Conservation (phyloP, 345 rosid species). For the Limnanthes douglasii region DNA sequence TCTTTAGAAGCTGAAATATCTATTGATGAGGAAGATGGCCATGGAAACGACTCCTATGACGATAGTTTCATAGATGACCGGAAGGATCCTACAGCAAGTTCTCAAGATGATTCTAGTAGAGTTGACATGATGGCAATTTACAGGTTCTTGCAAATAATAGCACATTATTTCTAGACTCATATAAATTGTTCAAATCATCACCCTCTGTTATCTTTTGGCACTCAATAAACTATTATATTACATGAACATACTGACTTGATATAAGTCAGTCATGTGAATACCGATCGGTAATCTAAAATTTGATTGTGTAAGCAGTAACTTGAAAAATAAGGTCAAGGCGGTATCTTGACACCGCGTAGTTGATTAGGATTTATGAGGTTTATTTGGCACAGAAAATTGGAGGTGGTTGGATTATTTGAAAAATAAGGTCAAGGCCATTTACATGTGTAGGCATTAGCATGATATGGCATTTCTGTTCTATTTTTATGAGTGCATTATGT, state of each 20-base stretch:
- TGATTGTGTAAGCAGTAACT: too few species aligned
- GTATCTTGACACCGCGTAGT: too few species aligned
- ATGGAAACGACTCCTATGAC: slow-evolving; percentile 32
- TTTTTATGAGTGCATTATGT: too few species aligned
- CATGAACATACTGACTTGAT: too few species aligned
- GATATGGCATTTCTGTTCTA: slow-evolving; percentile 3
- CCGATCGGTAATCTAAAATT: too few species aligned
- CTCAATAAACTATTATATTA: too few species aligned
- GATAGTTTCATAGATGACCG: slow-evolving; percentile 85
- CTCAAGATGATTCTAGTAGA: slow-evolving; percentile 38
- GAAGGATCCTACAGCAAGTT: slow-evolving; percentile 37
- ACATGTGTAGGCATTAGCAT: neutral
- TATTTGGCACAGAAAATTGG: too few species aligned
- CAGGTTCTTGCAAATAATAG: slow-evolving; percentile 34
- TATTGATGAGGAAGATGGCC: slow-evolving; percentile 42
- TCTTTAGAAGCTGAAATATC: slow-evolving; percentile 66
- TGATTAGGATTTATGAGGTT: too few species aligned
- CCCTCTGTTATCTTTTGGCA: neutral
- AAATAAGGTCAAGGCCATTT: slow-evolving; percentile 1
- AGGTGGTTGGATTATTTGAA: too few species aligned
- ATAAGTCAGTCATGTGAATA: too few species aligned
- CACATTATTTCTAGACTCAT: neutral
- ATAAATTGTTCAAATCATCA: neutral
- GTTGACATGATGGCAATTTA: slow-evolving; percentile 86
- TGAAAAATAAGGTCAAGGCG: too few species aligned